These are phyloP conservation scores for Neltuma alba DNA, from an alignment of 306 rosid species.

Conservation along the genomic window DNA sequence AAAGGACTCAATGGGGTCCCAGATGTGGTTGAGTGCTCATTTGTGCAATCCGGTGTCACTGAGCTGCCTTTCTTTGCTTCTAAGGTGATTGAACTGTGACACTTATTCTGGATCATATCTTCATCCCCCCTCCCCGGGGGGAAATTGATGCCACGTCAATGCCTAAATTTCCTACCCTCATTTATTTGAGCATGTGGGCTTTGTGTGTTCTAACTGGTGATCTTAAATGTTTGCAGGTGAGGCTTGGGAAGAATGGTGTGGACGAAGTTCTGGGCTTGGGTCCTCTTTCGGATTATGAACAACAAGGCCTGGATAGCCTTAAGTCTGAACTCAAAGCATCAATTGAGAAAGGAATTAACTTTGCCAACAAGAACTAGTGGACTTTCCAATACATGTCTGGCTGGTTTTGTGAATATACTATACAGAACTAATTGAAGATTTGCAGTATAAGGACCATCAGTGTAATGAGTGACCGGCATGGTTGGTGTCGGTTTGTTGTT, in stretches of 20 bases:
- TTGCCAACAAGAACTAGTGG: slow-evolving; percentile 61
- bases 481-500: slow-evolving; percentile 38
- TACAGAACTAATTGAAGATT: slow-evolving; percentile 47
- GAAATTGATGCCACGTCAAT: slow-evolving; percentile 3
- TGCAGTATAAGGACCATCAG: slow-evolving; percentile 43
- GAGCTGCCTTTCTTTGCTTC: slow-evolving; percentile 99
- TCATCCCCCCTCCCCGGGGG: too few relatives aligned
- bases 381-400: slow-evolving; percentile 11
- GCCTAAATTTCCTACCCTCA: background rate
- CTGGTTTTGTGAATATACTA: slow-evolving; percentile 21
- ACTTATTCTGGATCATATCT: background rate
- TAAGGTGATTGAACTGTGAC: slow-evolving; percentile 58
- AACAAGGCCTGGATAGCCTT: slow-evolving; percentile 74
- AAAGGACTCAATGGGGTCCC: slow-evolving; percentile 99
- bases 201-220: background rate
- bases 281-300: slow-evolving; percentile 76
- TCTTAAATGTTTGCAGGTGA: slow-evolving; percentile 59
- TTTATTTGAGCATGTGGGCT: background rate
- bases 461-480: slow-evolving; percentile 44
- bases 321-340: slow-evolving; percentile 79
- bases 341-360: slow-evolving; percentile 92
- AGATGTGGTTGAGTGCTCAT: slow-evolving; percentile 96
- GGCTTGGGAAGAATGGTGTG: slow-evolving; percentile 90
- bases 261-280: slow-evolving; percentile 84
- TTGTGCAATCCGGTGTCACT: slow-evolving; percentile 79